Evolutionary conservation across 2,329 filamentous ascomycete genomes (phyloP).

Genomic region (Stagonosporopsis chrysanthemi): DNA sequence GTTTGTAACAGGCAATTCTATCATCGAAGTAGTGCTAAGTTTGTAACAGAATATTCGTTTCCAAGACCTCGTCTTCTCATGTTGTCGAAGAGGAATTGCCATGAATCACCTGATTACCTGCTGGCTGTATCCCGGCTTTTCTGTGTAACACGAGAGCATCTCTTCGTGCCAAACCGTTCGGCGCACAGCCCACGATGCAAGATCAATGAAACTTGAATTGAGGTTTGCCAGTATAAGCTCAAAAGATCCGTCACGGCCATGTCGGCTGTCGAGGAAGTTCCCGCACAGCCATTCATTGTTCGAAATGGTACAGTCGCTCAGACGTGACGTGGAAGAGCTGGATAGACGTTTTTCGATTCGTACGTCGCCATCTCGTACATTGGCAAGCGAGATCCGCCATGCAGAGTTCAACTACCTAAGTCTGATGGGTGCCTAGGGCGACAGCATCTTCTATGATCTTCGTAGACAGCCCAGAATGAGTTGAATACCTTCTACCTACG

Average conservation of each 20-base stretch:
- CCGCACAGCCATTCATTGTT: slow-evolving; percentile 11
- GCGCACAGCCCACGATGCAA: not conserved
- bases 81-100: not conserved
- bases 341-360: not conserved
- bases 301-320: slow-evolving; percentile 15
- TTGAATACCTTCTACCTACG: not conserved
- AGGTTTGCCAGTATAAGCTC: slow-evolving; percentile 8
- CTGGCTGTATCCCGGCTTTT: not conserved
- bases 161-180: not conserved
- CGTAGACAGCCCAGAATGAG: not conserved
- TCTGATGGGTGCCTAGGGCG: too few relatives aligned
- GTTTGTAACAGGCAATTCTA: not conserved
- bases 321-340: not conserved
- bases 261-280: slow-evolving; percentile 15
- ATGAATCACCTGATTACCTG: not conserved
- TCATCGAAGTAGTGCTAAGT: too few relatives aligned
- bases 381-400: too few relatives aligned
- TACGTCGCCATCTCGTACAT: too few relatives aligned
- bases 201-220: not conserved
- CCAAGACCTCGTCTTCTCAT: not conserved
- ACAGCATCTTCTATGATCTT: too few relatives aligned
- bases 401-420: too few relatives aligned
- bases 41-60: too few relatives aligned
- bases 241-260: slow-evolving; percentile 9
- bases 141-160: not conserved